A percentile compares a stretch with the other conserved stretches of the same genome.
These are phyloP conservation scores for Starmerella lactis-condensi DNA, from an alignment of 805 yeast species.

Conservation along the genomic window DNA sequence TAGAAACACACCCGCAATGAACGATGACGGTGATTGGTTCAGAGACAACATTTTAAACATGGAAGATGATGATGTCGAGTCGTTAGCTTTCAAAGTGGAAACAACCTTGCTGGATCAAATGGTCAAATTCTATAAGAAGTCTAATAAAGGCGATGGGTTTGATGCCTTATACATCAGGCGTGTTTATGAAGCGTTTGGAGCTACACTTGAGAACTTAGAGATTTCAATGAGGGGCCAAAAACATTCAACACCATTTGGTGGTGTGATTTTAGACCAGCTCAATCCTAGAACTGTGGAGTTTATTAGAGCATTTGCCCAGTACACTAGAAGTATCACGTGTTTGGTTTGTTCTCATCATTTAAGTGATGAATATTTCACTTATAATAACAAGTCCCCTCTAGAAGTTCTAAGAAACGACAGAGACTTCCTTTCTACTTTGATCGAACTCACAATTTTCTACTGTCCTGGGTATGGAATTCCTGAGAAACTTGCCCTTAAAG, in stretches of 20 bases:
- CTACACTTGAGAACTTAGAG: conserved; percentile 12
- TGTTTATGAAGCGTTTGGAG: conserved; percentile 4
- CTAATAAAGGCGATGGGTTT: neutral
- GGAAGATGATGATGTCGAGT: conserved; percentile 7
- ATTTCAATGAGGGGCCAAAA: conserved; percentile 14
- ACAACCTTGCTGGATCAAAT: conserved; percentile 11
- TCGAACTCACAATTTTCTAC: no score
- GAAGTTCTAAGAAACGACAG: no score
- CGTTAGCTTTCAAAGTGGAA: conserved; percentile 8
- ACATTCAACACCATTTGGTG: conserved; percentile 20
- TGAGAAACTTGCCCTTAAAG: no score
- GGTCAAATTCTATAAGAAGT: conserved; percentile 6
- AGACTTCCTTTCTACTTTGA: no score
- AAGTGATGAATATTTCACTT: no score
- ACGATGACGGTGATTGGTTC: no score
- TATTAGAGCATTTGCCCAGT: conserved; percentile 14
- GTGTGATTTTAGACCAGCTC: conserved; percentile 33
- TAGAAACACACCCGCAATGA: no score
- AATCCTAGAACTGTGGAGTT: conserved; percentile 12
- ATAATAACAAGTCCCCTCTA: no score
- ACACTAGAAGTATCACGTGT: conserved; percentile 10
- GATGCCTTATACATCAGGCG: conserved; percentile 8
- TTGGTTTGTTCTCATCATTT: conserved; percentile 7
- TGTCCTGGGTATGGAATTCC: no score
- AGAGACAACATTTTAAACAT: no score